phyloP scores from a whole-genome alignment of 2,329 filamentous ascomycete species.

The Raffaelea deltoideospora region DNA sequence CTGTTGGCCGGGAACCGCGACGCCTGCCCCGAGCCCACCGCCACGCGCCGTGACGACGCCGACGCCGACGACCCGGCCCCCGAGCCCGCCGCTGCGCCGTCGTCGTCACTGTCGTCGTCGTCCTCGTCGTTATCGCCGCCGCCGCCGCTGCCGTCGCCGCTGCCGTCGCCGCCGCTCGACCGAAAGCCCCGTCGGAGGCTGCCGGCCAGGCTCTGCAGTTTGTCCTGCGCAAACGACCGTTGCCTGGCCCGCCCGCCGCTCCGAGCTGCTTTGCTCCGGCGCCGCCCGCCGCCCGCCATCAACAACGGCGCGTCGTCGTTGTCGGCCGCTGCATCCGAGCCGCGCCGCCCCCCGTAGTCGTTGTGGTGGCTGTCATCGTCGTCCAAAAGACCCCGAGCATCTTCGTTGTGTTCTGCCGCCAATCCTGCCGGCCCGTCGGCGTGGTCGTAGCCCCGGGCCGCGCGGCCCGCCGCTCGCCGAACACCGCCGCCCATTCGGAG shows the following conservation, averaged over 20 bases:
- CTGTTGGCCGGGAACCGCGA: conserved; percentile 77
- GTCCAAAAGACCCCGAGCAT: conserved; percentile 7
- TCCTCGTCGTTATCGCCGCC: conserved; percentile 16
- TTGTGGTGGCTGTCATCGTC: conserved; percentile 22
- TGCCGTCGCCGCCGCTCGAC: conserved; percentile 20
- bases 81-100: conserved; percentile 56
- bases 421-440: conserved; percentile 40
- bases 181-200: conserved; percentile 53
- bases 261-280: no score
- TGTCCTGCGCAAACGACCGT: conserved; percentile 24
- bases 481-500: conserved; percentile 52
- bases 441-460: conserved; percentile 43
- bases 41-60: no score
- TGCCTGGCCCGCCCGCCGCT: conserved; percentile 18
- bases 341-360: conserved; percentile 17
- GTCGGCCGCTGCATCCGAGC: conserved; percentile 43
- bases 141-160: conserved; percentile 8
- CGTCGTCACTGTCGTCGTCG: conserved; percentile 36
- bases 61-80: no score
- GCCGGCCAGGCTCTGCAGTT: conserved; percentile 26
- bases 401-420: conserved; percentile 42
- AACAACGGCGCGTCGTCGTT: conserved; percentile 67
- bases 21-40: conserved; percentile 59
- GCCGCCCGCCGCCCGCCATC: conserved; percentile 21
- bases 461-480: conserved; percentile 40